phyloP scores from a whole-genome alignment of 129 eudicot genomes.

The Rutidosis leptorrhynchoides region DNA sequence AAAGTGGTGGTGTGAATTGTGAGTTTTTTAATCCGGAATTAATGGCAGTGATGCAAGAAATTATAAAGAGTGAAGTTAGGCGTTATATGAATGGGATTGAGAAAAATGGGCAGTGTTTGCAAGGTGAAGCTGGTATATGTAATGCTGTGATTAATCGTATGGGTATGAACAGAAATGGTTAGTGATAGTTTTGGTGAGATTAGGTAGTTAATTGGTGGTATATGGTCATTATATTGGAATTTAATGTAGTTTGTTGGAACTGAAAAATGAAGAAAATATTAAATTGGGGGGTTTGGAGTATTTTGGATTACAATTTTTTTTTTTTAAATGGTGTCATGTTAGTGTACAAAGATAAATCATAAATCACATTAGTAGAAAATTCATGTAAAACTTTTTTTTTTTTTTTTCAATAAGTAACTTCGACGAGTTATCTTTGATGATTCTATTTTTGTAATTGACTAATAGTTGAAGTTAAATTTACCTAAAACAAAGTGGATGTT shows the following conservation, averaged over 20 bases:
- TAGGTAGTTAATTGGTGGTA: background rate
- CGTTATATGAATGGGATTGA: conserved; percentile 49
- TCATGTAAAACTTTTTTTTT: too few relatives aligned
- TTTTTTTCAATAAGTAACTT: too few relatives aligned
- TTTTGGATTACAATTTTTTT: background rate
- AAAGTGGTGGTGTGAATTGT: conserved; percentile 24
- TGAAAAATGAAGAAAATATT: too few relatives aligned
- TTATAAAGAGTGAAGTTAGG: conserved; percentile 73
- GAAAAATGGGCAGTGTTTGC: conserved; percentile 42
- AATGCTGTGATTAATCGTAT: conserved; percentile 55
- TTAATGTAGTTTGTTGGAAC: background rate
- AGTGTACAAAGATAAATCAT: too few relatives aligned
- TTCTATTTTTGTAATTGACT: too few relatives aligned
- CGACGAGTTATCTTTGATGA: too few relatives aligned
- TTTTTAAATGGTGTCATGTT: too few relatives aligned
- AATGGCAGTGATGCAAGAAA: conserved; percentile 70
- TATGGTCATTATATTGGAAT: background rate
- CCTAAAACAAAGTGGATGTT: too few relatives aligned
- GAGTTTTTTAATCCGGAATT: conserved; percentile 59
- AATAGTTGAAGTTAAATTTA: too few relatives aligned
- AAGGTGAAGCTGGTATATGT: conserved; percentile 41
- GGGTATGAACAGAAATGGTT: conserved; percentile 59
- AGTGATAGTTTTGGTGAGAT: conserved; percentile 11
- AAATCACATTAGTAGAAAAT: background rate
- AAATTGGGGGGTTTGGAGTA: background rate